A percentile compares a stretch with the other conserved stretches of the same genome.
These are phyloP conservation scores for Colletotrichum truncatum DNA, from an alignment of 2,329 filamentous ascomycete species.

Conservation along the genomic window DNA sequence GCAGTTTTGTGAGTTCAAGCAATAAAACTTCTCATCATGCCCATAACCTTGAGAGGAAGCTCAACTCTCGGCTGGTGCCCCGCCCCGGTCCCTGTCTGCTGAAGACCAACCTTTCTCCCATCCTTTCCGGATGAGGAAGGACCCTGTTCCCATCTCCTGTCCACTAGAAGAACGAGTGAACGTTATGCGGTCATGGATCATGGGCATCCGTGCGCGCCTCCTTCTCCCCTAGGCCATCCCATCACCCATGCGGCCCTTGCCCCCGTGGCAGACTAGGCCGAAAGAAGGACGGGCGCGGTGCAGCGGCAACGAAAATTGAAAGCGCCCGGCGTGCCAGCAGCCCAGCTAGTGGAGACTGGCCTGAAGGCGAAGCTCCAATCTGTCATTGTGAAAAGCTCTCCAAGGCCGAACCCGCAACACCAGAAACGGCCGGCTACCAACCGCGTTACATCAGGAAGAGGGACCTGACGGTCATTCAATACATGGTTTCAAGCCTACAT, in stretches of 20 bases:
- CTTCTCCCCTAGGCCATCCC: neutral
- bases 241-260: conserved; percentile 23
- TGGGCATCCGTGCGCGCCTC: conserved; percentile 20
- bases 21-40: conserved; percentile 11
- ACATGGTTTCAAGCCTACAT: conserved; percentile 28
- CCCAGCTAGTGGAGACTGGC: conserved; percentile 8
- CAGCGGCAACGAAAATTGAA: neutral
- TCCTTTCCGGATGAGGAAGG: conserved; percentile 23
- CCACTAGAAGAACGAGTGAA: conserved; percentile 16
- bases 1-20: neutral
- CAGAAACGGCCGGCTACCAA: conserved; percentile 16
- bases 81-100: conserved; percentile 3
- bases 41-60: conserved; percentile 8
- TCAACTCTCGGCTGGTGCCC: conserved; percentile 3
- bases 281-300: conserved; percentile 6
- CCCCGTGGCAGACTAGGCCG: conserved; percentile 20
- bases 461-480: conserved; percentile 26
- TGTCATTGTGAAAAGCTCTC: neutral
- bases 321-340: neutral
- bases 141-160: conserved; percentile 24
- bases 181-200: conserved; percentile 25
- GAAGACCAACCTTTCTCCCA: conserved; percentile 17
- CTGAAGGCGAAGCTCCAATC: conserved; percentile 9
- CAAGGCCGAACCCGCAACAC: conserved; percentile 15
- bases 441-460: conserved; percentile 23